A percentile compares a stretch with the other conserved stretches of the same genome.
phyloP scores from a whole-genome alignment of 495 filamentous ascomycete genomes.

The Penicillium manginii region DNA sequence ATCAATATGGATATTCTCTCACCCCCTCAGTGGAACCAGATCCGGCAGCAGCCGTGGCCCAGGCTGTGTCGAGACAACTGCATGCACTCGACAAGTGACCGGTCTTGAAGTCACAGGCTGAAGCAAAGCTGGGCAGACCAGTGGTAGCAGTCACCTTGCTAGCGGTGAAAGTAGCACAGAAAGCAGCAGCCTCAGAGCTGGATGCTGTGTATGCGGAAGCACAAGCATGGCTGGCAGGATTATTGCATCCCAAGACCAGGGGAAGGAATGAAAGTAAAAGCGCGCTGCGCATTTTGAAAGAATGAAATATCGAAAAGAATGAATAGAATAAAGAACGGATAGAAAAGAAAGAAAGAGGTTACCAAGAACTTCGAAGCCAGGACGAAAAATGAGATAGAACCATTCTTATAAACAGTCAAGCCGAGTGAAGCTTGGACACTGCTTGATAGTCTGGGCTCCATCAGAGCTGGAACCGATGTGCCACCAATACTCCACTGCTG shows the following conservation, averaged over 20 bases:
- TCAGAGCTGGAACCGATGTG: background rate
- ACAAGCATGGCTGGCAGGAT: slow-evolving; percentile 32
- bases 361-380: background rate
- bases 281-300: slow-evolving; percentile 42
- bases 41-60: slow-evolving; percentile 15
- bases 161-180: slow-evolving; percentile 37
- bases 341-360: background rate
- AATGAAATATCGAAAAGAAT: slow-evolving; percentile 8
- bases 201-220: slow-evolving; percentile 35
- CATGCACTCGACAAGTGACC: slow-evolving; percentile 37
- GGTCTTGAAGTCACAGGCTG: slow-evolving; percentile 28
- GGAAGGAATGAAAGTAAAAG: slow-evolving; percentile 33
- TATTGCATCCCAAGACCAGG: slow-evolving; percentile 33
- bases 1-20: background rate
- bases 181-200: slow-evolving; percentile 27
- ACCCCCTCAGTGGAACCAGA: background rate
- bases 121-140: slow-evolving; percentile 28
- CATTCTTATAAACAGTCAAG: background rate
- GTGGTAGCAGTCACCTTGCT: slow-evolving; percentile 31
- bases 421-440: background rate
- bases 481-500: background rate
- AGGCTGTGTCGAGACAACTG: slow-evolving; percentile 32
- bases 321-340: background rate
- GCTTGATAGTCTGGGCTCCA: slow-evolving; percentile 3
- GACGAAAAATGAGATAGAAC: background rate